These are phyloP conservation scores for Rosa persica DNA, from an alignment of 306 rosid genomes.

Conservation along the genomic window DNA sequence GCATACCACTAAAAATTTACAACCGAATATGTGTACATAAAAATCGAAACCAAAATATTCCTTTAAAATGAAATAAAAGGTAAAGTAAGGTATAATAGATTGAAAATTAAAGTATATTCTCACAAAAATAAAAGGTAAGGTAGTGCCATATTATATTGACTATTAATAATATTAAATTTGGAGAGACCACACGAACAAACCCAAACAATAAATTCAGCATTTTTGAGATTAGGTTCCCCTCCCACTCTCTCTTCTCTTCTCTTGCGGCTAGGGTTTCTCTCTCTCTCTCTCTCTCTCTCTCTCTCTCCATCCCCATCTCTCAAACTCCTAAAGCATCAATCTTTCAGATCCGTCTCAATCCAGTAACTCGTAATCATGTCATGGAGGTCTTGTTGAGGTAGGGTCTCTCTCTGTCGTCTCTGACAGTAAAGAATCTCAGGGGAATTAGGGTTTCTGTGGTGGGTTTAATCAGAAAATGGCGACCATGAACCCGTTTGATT, in stretches of 20 bases:
- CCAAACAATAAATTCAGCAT: conserved; percentile 29
- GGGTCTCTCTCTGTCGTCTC: conserved; percentile 19
- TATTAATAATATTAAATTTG: not conserved
- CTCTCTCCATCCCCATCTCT: not conserved
- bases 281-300: conserved; percentile 17
- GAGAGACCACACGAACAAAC: conserved; percentile 2
- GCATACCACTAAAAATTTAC: no score
- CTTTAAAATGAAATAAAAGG: no score
- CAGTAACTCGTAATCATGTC: not conserved
- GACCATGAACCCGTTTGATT: conserved; percentile 81
- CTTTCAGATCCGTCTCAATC: conserved; percentile 24
- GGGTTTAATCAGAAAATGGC: conserved; percentile 48
- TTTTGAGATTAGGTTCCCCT: conserved; percentile 42
- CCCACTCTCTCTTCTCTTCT: not conserved
- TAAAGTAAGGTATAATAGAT: no score
- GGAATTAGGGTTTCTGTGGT: conserved; percentile 19
- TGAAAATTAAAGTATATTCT: no score
- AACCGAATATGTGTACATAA: no score
- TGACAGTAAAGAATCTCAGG: conserved; percentile 19
- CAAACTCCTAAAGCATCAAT: conserved; percentile 3
- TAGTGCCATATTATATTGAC: no score
- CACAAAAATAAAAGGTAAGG: no score
- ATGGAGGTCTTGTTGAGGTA: conserved; percentile 51
- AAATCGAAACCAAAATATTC: no score
- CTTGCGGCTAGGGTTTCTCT: conserved; percentile 80